Evolutionary conservation across 768 basidiomycete genomes (phyloP).

Genomic region (Hypholoma fasciculare): DNA sequence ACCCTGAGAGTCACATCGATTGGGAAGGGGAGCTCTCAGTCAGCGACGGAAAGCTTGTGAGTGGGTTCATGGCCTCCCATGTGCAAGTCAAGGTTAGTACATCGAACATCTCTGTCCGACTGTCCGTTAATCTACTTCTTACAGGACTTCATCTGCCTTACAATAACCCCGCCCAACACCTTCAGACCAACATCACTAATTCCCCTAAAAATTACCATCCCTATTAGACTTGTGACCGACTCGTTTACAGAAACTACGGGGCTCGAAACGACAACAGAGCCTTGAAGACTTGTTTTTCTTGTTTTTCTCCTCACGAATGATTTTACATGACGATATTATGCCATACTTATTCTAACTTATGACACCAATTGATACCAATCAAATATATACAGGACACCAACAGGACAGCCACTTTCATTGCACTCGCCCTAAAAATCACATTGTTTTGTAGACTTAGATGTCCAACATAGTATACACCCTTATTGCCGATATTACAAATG

Average conservation of each 20-base stretch:
- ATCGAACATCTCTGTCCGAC: background rate
- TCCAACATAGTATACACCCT: background rate
- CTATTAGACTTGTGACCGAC: constrained; percentile 62
- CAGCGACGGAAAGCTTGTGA: constrained; percentile 35
- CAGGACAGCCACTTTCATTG: background rate
- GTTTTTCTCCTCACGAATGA: too few relatives aligned
- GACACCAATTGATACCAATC: background rate
- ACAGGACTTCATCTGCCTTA: constrained; percentile 60
- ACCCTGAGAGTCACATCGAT: constrained; percentile 46
- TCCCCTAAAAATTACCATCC: constrained; percentile 45
- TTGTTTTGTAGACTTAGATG: background rate
- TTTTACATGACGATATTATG: too few relatives aligned
- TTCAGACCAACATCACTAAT: constrained; percentile 20
- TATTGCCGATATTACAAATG: background rate
- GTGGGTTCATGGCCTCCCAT: constrained; percentile 46
- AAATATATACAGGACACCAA: background rate
- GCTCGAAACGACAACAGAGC: constrained; percentile 7
- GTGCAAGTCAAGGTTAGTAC: constrained; percentile 41
- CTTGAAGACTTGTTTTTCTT: too few relatives aligned
- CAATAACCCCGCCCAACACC: constrained; percentile 40
- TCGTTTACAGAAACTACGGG: constrained; percentile 33
- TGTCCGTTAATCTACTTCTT: background rate
- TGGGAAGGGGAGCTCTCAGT: constrained; percentile 57
- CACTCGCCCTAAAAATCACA: background rate
- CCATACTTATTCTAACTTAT: background rate